Percentiles rank a stretch among this genome's conserved stretches.
phyloP scores from a whole-genome alignment of 805 yeast species.

The Sporopachydermia lactativora region DNA sequence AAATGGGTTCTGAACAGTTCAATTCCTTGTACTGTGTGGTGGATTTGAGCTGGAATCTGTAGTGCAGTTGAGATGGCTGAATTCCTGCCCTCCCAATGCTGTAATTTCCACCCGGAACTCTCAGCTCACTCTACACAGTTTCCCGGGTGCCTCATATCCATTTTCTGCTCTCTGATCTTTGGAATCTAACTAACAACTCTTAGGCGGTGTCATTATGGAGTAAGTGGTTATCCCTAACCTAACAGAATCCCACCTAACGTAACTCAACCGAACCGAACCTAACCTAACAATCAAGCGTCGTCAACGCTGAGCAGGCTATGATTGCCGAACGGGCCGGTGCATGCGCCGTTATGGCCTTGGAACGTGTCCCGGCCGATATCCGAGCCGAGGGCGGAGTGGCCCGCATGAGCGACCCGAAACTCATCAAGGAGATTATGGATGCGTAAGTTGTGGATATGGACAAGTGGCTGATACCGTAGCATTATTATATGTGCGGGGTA shows the following conservation, averaged over 20 bases:
- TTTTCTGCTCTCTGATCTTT: too few relatives aligned
- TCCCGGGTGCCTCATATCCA: too few relatives aligned
- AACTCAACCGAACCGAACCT: background rate
- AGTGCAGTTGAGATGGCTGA: background rate
- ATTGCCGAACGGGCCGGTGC: conserved; percentile 80
- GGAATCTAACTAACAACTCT: too few relatives aligned
- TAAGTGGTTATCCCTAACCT: too few relatives aligned
- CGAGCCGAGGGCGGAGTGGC: conserved; percentile 72
- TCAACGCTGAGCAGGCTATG: conserved; percentile 64
- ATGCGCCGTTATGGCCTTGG: conserved; percentile 82
- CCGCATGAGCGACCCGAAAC: conserved; percentile 73
- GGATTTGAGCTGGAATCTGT: conserved; percentile 22
- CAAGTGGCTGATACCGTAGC: background rate
- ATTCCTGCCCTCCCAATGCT: background rate
- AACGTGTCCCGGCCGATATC: conserved; percentile 77
- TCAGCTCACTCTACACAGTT: background rate
- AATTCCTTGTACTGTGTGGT: too few relatives aligned
- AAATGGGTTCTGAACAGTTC: too few relatives aligned
- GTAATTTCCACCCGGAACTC: background rate
- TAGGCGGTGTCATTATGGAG: conserved; percentile 29
- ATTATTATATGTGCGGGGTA: background rate
- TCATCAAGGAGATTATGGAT: conserved; percentile 62
- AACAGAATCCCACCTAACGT: too few relatives aligned
- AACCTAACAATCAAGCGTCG: conserved; percentile 28
- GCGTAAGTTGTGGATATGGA: conserved; percentile 18